Evolutionary conservation across 176 grass and related monocot genomes (phyloP).

Genomic region (Ananas comosus): DNA sequence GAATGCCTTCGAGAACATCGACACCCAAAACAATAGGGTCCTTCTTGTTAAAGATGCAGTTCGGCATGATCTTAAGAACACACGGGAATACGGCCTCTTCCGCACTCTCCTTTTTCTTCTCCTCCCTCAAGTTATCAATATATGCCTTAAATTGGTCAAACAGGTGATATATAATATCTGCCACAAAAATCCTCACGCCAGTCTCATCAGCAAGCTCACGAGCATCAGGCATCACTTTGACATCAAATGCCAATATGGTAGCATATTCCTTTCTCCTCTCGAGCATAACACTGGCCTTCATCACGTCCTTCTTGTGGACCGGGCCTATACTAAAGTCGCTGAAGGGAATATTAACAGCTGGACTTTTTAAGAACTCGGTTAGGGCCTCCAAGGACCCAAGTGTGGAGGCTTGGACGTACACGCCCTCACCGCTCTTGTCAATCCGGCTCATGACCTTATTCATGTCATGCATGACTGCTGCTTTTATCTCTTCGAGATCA

Average conservation of each 20-base stretch:
- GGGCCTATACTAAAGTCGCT: conserved; percentile 91
- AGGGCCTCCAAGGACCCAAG: conserved; percentile 88
- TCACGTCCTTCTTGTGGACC: conserved; percentile 94
- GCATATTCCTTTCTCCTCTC: conserved; percentile 93
- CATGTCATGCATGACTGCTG: conserved; percentile 81
- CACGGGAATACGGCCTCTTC: conserved; percentile 85
- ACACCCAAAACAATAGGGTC: conserved; percentile 91
- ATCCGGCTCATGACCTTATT: conserved; percentile 67
- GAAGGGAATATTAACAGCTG: conserved; percentile 78
- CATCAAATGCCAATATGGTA: conserved; percentile 97
- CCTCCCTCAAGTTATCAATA: conserved; percentile 67
- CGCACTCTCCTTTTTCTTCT: conserved; percentile 83
- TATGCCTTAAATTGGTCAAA: conserved; percentile 93
- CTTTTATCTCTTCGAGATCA: conserved; percentile 61
- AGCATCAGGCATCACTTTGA: conserved; percentile 93
- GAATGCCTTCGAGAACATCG: conserved; percentile 79
- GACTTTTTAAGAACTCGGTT: conserved; percentile 72
- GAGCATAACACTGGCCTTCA: conserved; percentile 96
- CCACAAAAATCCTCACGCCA: conserved; percentile 79
- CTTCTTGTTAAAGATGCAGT: conserved; percentile 89
- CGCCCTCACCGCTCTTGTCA: conserved; percentile 76
- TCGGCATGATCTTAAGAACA: conserved; percentile 82
- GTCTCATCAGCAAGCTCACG: conserved; percentile 74
- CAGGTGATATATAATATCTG: conserved; percentile 90
- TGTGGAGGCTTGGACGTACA: conserved; percentile 88